These are phyloP conservation scores for Alternaria gaisen DNA, from an alignment of 2,329 filamentous ascomycete genomes.

Conservation along the genomic window DNA sequence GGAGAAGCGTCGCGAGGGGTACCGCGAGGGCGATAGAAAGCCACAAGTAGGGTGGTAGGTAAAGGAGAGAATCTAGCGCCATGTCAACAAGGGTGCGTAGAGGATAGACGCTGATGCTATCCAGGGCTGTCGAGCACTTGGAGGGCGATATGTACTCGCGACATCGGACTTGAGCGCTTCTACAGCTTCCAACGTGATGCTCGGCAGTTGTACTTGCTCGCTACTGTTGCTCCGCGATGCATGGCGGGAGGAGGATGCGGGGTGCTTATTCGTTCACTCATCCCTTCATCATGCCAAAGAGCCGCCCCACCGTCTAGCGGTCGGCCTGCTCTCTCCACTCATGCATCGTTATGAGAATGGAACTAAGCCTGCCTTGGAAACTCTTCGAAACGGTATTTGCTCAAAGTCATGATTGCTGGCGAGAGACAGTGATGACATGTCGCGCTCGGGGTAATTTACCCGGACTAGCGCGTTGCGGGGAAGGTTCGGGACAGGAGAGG, in stretches of 20 bases:
- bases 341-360: background rate
- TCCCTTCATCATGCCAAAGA: background rate
- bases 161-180: slow-evolving; percentile 2
- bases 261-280: slow-evolving; percentile 12
- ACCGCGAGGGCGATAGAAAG: slow-evolving; percentile 37
- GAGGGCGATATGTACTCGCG: slow-evolving; percentile 8
- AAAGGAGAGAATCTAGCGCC: slow-evolving; percentile 35
- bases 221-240: slow-evolving; percentile 22
- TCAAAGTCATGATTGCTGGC: background rate
- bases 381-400: background rate
- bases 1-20: slow-evolving; percentile 36
- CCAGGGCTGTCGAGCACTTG: background rate
- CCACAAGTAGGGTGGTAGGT: slow-evolving; percentile 34
- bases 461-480: background rate
- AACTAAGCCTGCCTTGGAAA: background rate
- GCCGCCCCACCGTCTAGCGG: too few species aligned
- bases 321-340: background rate
- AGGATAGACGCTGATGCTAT: background rate
- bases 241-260: slow-evolving; percentile 17
- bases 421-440: background rate
- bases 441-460: slow-evolving; percentile 1
- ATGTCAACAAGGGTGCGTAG: slow-evolving; percentile 21
- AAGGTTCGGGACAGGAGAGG: background rate
- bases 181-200: slow-evolving; percentile 14
- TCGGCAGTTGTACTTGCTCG: slow-evolving; percentile 35